phyloP scores from a whole-genome alignment of 148 eudicot species.

The Silene conica region DNA sequence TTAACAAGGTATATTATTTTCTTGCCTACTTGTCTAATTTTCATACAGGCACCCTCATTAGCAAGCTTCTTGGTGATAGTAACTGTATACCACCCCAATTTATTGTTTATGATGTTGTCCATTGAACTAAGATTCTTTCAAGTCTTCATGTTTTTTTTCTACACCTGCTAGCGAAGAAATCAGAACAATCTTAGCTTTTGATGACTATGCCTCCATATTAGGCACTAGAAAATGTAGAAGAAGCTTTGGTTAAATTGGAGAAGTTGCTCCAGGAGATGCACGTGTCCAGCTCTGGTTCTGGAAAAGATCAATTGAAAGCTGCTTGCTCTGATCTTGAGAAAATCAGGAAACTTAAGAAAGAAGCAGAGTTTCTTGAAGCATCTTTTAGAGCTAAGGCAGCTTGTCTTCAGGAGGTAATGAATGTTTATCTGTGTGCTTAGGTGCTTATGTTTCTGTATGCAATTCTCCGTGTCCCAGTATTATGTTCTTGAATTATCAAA shows the following conservation, averaged over 20 bases:
- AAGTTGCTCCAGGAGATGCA: slow-evolving; percentile 91
- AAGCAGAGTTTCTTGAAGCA: slow-evolving; percentile 98
- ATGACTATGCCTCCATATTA: slow-evolving; percentile 27
- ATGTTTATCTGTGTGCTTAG: not conserved
- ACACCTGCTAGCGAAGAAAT: not conserved
- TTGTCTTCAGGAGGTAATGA: slow-evolving; percentile 79
- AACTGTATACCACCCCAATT: not conserved
- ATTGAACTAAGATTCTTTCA: not conserved
- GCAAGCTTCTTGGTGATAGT: not conserved
- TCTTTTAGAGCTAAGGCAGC: slow-evolving; percentile 96
- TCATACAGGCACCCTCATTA: slow-evolving; percentile 2
- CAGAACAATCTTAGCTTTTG: not conserved
- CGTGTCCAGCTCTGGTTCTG: slow-evolving; percentile 79
- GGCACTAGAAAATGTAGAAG: slow-evolving; percentile 96
- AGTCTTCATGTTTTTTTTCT: not conserved
- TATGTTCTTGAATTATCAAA: not conserved
- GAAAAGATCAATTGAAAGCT: slow-evolving; percentile 94
- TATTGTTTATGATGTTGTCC: not conserved
- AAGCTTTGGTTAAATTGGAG: slow-evolving; percentile 75
- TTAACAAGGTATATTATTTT: slow-evolving; percentile 63
- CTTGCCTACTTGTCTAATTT: not conserved
- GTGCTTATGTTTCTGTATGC: not conserved
- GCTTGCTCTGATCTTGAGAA: slow-evolving; percentile 98
- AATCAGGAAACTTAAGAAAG: slow-evolving; percentile 90
- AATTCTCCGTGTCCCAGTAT: not conserved